Evolutionary conservation across 768 basidiomycete species (phyloP), one percentile per base, ranked within the genome.

Genomic region (Mrakia gelida): DNA sequence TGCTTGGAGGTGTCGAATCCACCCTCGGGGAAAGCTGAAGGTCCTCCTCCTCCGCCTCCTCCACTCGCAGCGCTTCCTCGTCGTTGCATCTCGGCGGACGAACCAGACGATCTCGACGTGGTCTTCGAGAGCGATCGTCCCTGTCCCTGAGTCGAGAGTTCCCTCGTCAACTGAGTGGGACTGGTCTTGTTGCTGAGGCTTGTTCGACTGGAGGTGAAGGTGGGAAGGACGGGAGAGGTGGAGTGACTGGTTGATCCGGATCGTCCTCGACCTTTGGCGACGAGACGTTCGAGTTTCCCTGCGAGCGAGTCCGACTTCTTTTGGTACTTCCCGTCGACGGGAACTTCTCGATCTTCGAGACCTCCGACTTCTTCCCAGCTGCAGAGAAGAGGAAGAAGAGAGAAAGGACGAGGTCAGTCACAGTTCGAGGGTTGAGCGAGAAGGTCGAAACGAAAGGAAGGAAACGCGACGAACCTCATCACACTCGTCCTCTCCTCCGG

Each of bases 1-100:
- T 89, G 62, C 81, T 74, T 62, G 80, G 81, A 74, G 90, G 89
- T 81, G 86, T 85, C 15, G 28, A 85, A 13, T 54, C 45, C 30
- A 18, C 26, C 74, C 9, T 45, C 59, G 8, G 34, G 52, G 41
- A 45, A 75, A 7, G 56, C 59, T 21, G 68, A 77, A 5, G 54
- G 56, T 2, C 52, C 38, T 38, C 28, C 26, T 34, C 54, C 26
- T 41, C 65, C 32, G 6, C 21, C 38, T 16, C 16, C 49, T 18
- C 49, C 49, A 52, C 49, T 52, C 49, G 38, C 38, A 38, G 34
- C 67, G 67, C 67, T 70, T 38, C 49, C 71, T 30, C 45, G 71
- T 45, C 70, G 23, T 13, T 23, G 10, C n/a, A 32, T 52, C 54
- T 61, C 56, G 3, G 32, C 72, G 30, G 56, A 38, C 32, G 72